phyloP scores from a whole-genome alignment of 2,329 filamentous ascomycete genomes.

The Xylaria sp. region DNA sequence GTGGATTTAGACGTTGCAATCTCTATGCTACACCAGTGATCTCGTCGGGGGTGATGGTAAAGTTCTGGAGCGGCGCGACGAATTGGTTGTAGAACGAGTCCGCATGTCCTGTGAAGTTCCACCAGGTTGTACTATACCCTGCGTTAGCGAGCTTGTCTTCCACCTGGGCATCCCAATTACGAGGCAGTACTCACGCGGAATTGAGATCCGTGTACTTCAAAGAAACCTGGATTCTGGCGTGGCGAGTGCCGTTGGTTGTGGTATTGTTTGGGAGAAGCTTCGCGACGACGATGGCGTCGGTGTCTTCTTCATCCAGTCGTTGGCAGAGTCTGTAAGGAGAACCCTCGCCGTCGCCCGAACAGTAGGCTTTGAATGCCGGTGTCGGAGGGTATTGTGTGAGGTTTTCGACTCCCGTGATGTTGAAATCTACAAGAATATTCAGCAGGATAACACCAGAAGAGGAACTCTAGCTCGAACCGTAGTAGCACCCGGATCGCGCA shows the following conservation, averaged over 20 bases:
- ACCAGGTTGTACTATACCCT: slow-evolving; percentile 43
- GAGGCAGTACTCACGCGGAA: slow-evolving; percentile 37
- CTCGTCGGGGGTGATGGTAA: slow-evolving; percentile 47
- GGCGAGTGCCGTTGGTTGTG: slow-evolving; percentile 33
- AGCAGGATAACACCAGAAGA: slow-evolving; percentile 31
- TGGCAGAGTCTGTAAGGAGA: slow-evolving; percentile 45
- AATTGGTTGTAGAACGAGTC: slow-evolving; percentile 45
- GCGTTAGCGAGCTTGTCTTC: slow-evolving; percentile 32
- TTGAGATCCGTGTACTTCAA: slow-evolving; percentile 47
- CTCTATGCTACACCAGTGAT: slow-evolving; percentile 45
- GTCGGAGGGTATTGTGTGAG: slow-evolving; percentile 40
- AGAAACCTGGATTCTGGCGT: slow-evolving; percentile 48
- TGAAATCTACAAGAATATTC: slow-evolving; percentile 43
- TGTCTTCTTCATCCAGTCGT: slow-evolving; percentile 39
- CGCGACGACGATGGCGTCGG: slow-evolving; percentile 44
- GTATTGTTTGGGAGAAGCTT: slow-evolving; percentile 45
- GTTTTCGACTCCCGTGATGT: slow-evolving; percentile 47
- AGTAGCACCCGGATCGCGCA: slow-evolving; percentile 38
- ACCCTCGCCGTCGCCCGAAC: slow-evolving; percentile 45
- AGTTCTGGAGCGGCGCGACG: slow-evolving; percentile 42
- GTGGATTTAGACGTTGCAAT: slow-evolving; percentile 3
- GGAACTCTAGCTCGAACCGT: slow-evolving; percentile 39
- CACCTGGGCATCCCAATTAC: slow-evolving; percentile 17
- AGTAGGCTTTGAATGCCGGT: slow-evolving; percentile 49
- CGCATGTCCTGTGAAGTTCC: slow-evolving; percentile 50